Percentiles rank a stretch among this genome's conserved stretches.
Evolutionary conservation across 2,329 filamentous ascomycete genomes (phyloP).

Genomic region (Sporothrix humicola): DNA sequence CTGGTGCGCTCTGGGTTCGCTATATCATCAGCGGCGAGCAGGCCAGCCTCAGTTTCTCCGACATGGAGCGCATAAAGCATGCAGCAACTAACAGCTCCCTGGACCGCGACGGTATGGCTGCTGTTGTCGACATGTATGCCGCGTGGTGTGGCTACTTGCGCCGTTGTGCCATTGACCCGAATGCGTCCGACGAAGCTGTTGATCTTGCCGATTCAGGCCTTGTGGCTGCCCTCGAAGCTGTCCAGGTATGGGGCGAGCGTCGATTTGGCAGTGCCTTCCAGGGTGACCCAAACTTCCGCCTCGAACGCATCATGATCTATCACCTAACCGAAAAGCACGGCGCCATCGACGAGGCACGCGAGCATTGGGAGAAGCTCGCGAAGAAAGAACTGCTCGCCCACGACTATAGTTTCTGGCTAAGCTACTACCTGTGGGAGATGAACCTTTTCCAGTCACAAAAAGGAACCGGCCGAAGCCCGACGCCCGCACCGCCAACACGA

Average conservation of each 20-base stretch:
- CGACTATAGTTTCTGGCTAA: constrained; percentile 91
- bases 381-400: constrained; percentile 69
- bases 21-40: constrained; percentile 86
- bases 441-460: constrained; percentile 59
- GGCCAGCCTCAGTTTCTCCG: constrained; percentile 74
- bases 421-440: constrained; percentile 93
- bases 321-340: constrained; percentile 86
- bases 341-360: constrained; percentile 75
- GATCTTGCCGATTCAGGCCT: constrained; percentile 92
- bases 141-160: constrained; percentile 96
- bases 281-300: constrained; percentile 85
- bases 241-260: constrained; percentile 76
- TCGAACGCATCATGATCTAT: constrained; percentile 91
- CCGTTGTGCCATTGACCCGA: constrained; percentile 76
- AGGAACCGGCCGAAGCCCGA: constrained; percentile 59
- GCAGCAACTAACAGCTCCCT: constrained; percentile 85
- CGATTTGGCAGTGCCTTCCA: constrained; percentile 76
- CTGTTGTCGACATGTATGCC: constrained; percentile 87
- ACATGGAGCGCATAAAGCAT: constrained; percentile 90
- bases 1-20: constrained; percentile 86
- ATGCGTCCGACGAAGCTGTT: constrained; percentile 78
- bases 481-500: constrained; percentile 51
- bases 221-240: constrained; percentile 81
- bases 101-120: constrained; percentile 83
- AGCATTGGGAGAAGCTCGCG: constrained; percentile 74